These are phyloP conservation scores for Medicago ruthenica DNA, from an alignment of 306 rosid genomes.

Conservation along the genomic window DNA sequence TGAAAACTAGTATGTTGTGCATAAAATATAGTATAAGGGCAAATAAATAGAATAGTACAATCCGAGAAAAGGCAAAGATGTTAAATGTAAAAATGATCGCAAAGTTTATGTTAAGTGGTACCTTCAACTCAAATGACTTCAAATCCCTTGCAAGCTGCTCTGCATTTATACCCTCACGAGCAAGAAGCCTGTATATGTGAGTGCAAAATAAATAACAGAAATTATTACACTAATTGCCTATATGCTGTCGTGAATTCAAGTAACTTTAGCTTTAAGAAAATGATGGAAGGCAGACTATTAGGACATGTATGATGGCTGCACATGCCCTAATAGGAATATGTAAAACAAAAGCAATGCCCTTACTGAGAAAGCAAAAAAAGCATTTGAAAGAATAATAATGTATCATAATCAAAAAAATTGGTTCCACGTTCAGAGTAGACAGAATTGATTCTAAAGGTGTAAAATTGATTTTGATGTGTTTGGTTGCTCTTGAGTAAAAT, in stretches of 20 bases:
- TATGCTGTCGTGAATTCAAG: not conserved
- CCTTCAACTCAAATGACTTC: conserved; percentile 97
- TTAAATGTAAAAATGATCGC: conserved; percentile 10
- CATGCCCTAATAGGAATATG: not conserved
- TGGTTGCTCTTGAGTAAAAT: too few species aligned
- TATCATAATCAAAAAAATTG: not conserved
- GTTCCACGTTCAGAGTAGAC: too few species aligned
- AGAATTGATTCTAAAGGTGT: too few species aligned
- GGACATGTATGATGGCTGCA: not conserved
- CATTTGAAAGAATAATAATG: not conserved
- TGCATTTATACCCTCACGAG: conserved; percentile 96
- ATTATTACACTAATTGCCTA: conserved; percentile 1
- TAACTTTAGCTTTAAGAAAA: conserved; percentile 24
- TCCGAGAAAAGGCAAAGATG: conserved; percentile 27
- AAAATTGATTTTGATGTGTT: too few species aligned
- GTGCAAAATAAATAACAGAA: conserved; percentile 14
- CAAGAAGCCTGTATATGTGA: conserved; percentile 83
- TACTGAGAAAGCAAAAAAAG: not conserved
- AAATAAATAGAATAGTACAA: conserved; percentile 33
- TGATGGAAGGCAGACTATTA: not conserved
- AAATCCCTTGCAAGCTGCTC: conserved; percentile 99
- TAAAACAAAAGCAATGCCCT: not conserved
- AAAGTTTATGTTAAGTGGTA: conserved; percentile 32
- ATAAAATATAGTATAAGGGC: conserved; percentile 9
- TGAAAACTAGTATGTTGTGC: conserved; percentile 15